Evolutionary conservation across 2,329 filamentous ascomycete genomes (phyloP), one percentile per base, ranked within the genome.

Genomic region (Aspergillus sp.): DNA sequence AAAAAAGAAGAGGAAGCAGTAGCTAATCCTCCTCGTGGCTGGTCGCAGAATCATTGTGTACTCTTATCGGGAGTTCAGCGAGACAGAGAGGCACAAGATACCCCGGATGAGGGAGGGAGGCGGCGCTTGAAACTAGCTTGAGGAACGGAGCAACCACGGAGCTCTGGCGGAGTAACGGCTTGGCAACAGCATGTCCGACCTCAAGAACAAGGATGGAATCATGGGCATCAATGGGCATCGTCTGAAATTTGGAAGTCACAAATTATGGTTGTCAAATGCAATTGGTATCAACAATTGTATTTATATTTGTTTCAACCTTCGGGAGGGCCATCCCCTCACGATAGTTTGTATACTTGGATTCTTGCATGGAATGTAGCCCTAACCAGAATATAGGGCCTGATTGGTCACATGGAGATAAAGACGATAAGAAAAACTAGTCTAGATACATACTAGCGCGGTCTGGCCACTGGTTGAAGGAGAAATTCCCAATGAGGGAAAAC

Each of bases 1-100:
- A 18, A 73, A 53, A 55, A 72, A 50, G n/a, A 77, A 62, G 45
- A 60, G 70, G 51, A 70, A 71, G 53, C 68, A 64, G 64, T 48
- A 58, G 44, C 53, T 61, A 20, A 62, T 36, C 39, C 62, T 65
- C 53, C 59, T 61, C 59, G 61, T 60, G 26, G 57, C 45, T 17
- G 57, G 50, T 36, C 61, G 62, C 51, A 67, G 44, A 58, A 65
- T 53, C 71, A 74, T 74, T 48, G 59, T 71, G 68, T 32, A 61
- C 54, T 57, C 15, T 38, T 59, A 26, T 57, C 52, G 43, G 55
- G 58, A 34, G 26, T 32, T 34, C 22, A 13, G 32, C 8, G 34
- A 41, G 17, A 45, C 18, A 30, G 51, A 53, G 43, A 39, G 42
- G 4, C 34, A 22, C 43, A 53, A 11, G 15, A 39, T 45, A 26